Evolutionary conservation across 305 asterid species (phyloP).

Genomic region (Rubia occidens): DNA sequence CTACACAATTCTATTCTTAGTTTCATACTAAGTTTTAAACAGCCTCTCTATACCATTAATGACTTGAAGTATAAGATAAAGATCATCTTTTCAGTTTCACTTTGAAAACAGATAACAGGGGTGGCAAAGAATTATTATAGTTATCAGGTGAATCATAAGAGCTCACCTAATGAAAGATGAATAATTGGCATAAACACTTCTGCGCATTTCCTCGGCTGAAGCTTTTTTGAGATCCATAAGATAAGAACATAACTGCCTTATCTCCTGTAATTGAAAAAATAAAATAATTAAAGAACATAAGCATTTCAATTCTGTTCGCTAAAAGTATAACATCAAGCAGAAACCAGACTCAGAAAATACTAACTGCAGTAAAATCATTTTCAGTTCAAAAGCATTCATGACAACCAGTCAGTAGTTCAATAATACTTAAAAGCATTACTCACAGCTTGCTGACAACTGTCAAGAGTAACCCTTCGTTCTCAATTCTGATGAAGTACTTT

Average conservation of each 20-base stretch:
- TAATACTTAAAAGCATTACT: not conserved
- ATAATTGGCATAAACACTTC: slow-evolving; percentile 95
- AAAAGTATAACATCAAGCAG: slow-evolving; percentile 1
- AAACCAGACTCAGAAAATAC: slow-evolving; percentile 7
- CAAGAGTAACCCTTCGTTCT: not conserved
- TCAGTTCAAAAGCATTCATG: slow-evolving; percentile 12
- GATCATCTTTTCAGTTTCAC: not conserved
- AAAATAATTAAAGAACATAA: slow-evolving; percentile 8
- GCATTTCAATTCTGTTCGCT: slow-evolving; percentile 1
- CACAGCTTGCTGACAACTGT: not conserved
- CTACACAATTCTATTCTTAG: not conserved
- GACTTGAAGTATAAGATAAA: not conserved
- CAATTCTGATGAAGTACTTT: not conserved
- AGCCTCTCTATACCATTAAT: not conserved
- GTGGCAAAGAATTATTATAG: slow-evolving; percentile 8
- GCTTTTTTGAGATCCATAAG: slow-evolving; percentile 91
- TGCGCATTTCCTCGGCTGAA: slow-evolving; percentile 99
- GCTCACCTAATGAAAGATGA: slow-evolving; percentile 93
- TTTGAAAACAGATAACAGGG: slow-evolving; percentile 4
- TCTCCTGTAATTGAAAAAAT: slow-evolving; percentile 50
- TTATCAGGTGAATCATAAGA: slow-evolving; percentile 10
- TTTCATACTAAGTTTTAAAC: not conserved
- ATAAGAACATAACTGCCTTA: slow-evolving; percentile 82
- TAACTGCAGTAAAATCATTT: not conserved
- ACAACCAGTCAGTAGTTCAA: not conserved